Percentiles rank a stretch among this genome's conserved stretches.
Evolutionary conservation across 495 filamentous ascomycete genomes (phyloP).

Genomic region (Mycothermus thermophilus): DNA sequence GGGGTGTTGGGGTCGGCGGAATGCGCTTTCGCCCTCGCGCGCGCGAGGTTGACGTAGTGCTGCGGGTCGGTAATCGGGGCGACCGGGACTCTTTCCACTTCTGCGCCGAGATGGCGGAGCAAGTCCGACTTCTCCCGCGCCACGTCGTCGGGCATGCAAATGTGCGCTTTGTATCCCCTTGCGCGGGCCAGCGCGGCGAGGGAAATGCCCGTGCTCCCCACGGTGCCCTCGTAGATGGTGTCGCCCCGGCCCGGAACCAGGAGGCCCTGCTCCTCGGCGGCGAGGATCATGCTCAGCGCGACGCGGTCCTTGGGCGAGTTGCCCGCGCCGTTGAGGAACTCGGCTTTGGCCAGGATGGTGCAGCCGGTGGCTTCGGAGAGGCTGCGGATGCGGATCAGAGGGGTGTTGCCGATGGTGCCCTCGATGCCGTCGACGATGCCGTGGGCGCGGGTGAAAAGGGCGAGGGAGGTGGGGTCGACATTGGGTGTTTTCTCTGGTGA

Average conservation of each 20-base stretch:
- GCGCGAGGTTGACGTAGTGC: slow-evolving; percentile 90
- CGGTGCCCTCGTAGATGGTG: slow-evolving; percentile 93
- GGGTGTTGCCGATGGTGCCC: slow-evolving; percentile 88
- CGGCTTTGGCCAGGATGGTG: slow-evolving; percentile 85
- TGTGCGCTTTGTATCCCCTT: slow-evolving; percentile 80
- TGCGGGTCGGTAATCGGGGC: slow-evolving; percentile 81
- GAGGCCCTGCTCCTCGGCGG: slow-evolving; percentile 66
- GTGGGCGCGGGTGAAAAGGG: slow-evolving; percentile 9
- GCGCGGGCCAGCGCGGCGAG: slow-evolving; percentile 79
- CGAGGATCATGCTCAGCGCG: slow-evolving; percentile 73
- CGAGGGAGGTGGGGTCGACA: slow-evolving; percentile 1
- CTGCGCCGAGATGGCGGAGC: slow-evolving; percentile 77
- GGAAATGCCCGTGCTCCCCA: slow-evolving; percentile 87
- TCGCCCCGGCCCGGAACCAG: slow-evolving; percentile 72
- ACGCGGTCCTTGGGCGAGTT: slow-evolving; percentile 93
- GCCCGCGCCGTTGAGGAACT: slow-evolving; percentile 94
- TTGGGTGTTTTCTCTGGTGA: no score
- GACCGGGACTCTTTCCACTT: slow-evolving; percentile 74
- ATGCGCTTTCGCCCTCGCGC: slow-evolving; percentile 61
- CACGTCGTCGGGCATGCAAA: slow-evolving; percentile 95
- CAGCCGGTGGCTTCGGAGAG: slow-evolving; percentile 87
- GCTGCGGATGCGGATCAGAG: slow-evolving; percentile 72
- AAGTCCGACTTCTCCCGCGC: slow-evolving; percentile 76
- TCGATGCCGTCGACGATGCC: slow-evolving; percentile 59
- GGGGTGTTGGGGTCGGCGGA: slow-evolving; percentile 28